Base-by-base conservation (phyloP, 768 basidiomycete genomes). In the Mycena filopes region DNA sequence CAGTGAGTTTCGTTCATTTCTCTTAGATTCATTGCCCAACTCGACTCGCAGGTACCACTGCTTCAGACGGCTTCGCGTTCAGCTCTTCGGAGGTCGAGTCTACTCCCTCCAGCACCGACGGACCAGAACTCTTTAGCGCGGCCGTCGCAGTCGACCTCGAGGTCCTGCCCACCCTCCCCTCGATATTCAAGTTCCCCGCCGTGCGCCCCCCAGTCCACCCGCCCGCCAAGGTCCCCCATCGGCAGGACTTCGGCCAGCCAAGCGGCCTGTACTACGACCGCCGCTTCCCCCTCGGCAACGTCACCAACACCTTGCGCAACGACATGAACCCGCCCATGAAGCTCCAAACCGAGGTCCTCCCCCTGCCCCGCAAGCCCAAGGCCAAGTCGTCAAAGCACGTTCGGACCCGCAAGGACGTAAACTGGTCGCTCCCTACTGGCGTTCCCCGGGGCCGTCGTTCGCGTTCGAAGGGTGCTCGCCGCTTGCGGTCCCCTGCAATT, bases 161-260 rank as follows among this genome's bases (percentile, higher is more conserved):
- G 18, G 15, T n/a, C 1, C 63, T 65, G 10, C 63, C 63, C 9
- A 58, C 63, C 8, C 49, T 65, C 2, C 63, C 63, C 16, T 65
- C 63, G 8, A 51, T 65, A 26, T 50, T 65, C 43, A 65, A 36
- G 31, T 41, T 40, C 9, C 63, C 63, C 11, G 38, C 23, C 20
- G 3, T 36, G 2, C 63, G 56, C 16, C 31, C 45, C 16, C 50
- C 63, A 0, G 7, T 45, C n/a, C 49, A 21, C 7, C 18, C 10
- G 7, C 15, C 45, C 6, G 45, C 10, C 4, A 7, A 12, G 28
- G 8, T 21, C 7, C 41, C 25, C 15, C 25, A 16, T 11, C n/a
- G 15, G 10, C 57, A 64, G 26, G 31, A 57, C 49, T 65, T 65
- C 12, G 63, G 55, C 2, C 16, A 15, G 6, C 56, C 63, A 10